phyloP scores from a whole-genome alignment of 1,284 basidiomycete genomes.

The Amylostereum areolatum region DNA sequence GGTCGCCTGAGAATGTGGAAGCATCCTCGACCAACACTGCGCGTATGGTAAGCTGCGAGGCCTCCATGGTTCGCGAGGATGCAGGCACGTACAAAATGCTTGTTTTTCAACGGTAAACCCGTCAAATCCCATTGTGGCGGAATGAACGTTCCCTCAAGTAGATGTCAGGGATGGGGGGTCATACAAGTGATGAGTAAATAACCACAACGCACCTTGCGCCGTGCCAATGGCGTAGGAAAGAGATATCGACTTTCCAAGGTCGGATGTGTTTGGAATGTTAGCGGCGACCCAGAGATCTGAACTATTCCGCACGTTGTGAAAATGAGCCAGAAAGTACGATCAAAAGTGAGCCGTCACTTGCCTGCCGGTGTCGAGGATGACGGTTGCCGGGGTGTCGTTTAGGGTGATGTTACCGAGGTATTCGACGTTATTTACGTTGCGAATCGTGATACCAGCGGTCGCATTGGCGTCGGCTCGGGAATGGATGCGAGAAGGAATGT shows the following conservation, averaged over 20 bases:
- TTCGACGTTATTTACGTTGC: slow-evolving; percentile 46
- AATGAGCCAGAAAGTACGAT: background rate
- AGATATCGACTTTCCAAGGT: slow-evolving; percentile 50
- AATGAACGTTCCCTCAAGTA: slow-evolving; percentile 52
- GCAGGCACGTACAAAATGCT: slow-evolving; percentile 53
- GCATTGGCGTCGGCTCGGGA: slow-evolving; percentile 14
- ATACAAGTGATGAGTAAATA: background rate
- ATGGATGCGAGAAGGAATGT: background rate
- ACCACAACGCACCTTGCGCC: slow-evolving; percentile 43
- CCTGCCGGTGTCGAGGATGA: slow-evolving; percentile 37
- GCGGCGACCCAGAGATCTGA: slow-evolving; percentile 63
- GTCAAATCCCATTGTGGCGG: slow-evolving; percentile 50
- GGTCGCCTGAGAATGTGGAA: slow-evolving; percentile 59
- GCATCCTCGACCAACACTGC: slow-evolving; percentile 62
- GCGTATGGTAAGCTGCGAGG: background rate
- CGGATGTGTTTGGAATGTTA: slow-evolving; percentile 39
- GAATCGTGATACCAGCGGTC: slow-evolving; percentile 31
- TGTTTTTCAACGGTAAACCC: slow-evolving; percentile 56
- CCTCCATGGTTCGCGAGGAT: background rate
- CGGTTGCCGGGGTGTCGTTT: slow-evolving; percentile 25
- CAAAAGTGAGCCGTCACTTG: slow-evolving; percentile 9
- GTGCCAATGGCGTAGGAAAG: slow-evolving; percentile 65
- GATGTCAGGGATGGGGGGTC: background rate
- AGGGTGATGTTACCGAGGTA: slow-evolving; percentile 33
- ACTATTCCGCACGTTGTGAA: slow-evolving; percentile 23